Conservation (phyloP, 768 basidiomycete genomes). For the Trametes sanguinea region DNA sequence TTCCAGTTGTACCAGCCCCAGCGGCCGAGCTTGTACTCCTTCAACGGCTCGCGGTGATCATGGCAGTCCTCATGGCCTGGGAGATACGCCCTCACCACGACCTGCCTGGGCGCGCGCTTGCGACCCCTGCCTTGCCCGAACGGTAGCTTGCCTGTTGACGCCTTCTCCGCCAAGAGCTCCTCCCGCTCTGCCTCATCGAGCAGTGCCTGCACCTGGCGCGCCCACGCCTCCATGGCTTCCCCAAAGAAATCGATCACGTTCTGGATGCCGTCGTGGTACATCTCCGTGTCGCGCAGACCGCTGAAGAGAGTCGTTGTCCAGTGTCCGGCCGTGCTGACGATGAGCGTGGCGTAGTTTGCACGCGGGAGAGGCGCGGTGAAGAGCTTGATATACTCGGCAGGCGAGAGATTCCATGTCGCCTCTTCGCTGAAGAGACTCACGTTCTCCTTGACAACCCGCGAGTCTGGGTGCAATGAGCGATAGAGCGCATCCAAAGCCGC, state of each 20-base stretch:
- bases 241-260: slow-evolving; percentile 59
- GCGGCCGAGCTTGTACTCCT: slow-evolving; percentile 42
- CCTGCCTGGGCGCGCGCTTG: slow-evolving; percentile 35
- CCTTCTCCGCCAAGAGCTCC: slow-evolving; percentile 17
- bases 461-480: slow-evolving; percentile 23
- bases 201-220: slow-evolving; percentile 48
- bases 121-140: slow-evolving; percentile 20
- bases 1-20: slow-evolving; percentile 68
- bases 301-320: slow-evolving; percentile 63
- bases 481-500: slow-evolving; percentile 48
- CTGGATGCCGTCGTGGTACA: slow-evolving; percentile 50
- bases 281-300: slow-evolving; percentile 39
- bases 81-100: slow-evolving; percentile 60
- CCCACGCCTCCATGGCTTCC: slow-evolving; percentile 59
- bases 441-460: background rate
- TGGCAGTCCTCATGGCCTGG: slow-evolving; percentile 71
- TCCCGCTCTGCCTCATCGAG: slow-evolving; percentile 39
- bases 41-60: slow-evolving; percentile 47
- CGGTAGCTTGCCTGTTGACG: background rate
- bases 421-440: slow-evolving; percentile 56
- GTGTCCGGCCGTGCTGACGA: slow-evolving; percentile 67
- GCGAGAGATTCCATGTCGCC: slow-evolving; percentile 52
- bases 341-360: slow-evolving; percentile 59
- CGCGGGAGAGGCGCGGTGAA: slow-evolving; percentile 51
- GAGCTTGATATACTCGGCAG: slow-evolving; percentile 50